Conservation (phyloP, 768 basidiomycete genomes). For the Phaeolepiota aurea region DNA sequence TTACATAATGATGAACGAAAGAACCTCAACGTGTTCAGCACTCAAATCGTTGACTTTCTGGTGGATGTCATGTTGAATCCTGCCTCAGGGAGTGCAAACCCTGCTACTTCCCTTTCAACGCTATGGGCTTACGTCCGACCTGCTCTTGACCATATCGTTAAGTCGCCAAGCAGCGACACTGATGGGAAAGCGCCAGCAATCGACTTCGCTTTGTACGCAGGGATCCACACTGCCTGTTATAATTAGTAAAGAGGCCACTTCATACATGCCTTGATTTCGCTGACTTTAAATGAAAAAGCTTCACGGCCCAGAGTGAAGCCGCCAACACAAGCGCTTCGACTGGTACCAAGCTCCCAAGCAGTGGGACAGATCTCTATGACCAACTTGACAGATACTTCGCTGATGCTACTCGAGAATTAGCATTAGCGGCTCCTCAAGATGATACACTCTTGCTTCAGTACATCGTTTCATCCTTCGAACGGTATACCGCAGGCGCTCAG, state of each 20-base stretch:
- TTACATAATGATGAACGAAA: slow-evolving; percentile 3
- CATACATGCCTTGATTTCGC: slow-evolving; percentile 3
- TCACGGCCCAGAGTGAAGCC: slow-evolving; percentile 50
- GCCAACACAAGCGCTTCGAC: slow-evolving; percentile 13
- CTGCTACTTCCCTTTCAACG: slow-evolving; percentile 60
- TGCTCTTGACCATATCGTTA: slow-evolving; percentile 70
- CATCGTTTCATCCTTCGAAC: slow-evolving; percentile 63
- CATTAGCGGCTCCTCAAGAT: slow-evolving; percentile 58
- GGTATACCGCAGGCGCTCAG: slow-evolving; percentile 59
- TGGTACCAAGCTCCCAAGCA: slow-evolving; percentile 16
- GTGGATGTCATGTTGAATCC: slow-evolving; percentile 37
- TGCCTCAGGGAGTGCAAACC: slow-evolving; percentile 62
- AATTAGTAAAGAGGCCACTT: slow-evolving; percentile 51
- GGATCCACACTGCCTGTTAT: slow-evolving; percentile 77
- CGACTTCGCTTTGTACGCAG: slow-evolving; percentile 65
- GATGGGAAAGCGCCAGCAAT: slow-evolving; percentile 59
- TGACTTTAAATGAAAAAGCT: slow-evolving; percentile 22
- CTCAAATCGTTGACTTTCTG: not conserved
- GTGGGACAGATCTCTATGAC: slow-evolving; percentile 64
- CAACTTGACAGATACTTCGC: slow-evolving; percentile 67
- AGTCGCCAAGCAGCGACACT: slow-evolving; percentile 51
- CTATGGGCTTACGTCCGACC: slow-evolving; percentile 73
- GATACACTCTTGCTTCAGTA: slow-evolving; percentile 61
- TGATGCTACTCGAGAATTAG: slow-evolving; percentile 50
- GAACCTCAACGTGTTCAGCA: not conserved